Evolutionary conservation across 2,329 filamentous ascomycete genomes (phyloP).

Genomic region (Didymosphaeria variabile): DNA sequence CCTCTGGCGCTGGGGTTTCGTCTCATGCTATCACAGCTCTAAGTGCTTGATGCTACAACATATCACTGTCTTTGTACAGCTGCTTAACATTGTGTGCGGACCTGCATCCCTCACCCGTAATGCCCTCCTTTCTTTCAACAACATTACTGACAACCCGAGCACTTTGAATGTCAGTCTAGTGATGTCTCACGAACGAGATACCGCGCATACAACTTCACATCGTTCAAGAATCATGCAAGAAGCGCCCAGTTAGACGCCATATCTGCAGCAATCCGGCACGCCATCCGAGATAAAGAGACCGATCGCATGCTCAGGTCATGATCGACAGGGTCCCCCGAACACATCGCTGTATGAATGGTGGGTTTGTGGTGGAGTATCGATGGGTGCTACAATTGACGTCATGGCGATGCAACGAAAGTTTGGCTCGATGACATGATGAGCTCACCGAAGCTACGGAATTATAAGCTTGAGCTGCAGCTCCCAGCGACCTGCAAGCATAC

Average conservation of each 20-base stretch:
- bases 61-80: no score
- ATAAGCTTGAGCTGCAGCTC: neutral
- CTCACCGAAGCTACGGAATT: neutral
- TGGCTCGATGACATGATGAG: conserved; percentile 6
- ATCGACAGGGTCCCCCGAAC: conserved; percentile 5
- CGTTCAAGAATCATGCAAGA: neutral
- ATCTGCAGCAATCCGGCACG: neutral
- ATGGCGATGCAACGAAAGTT: conserved; percentile 5
- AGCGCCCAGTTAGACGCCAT: neutral
- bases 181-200: no score
- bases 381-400: conserved; percentile 6
- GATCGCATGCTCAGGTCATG: neutral
- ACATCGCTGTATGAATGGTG: neutral
- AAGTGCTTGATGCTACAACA: no score
- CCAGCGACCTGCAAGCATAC: neutral
- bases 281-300: neutral
- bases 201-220: no score
- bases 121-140: no score
- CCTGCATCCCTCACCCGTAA: no score
- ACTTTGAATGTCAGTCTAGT: no score
- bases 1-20: no score
- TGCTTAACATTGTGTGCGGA: no score
- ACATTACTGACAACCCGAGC: no score
- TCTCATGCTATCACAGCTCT: no score
- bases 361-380: neutral